Conservation (phyloP, 2,329 filamentous ascomycete species). For the Claviceps pusilla region DNA sequence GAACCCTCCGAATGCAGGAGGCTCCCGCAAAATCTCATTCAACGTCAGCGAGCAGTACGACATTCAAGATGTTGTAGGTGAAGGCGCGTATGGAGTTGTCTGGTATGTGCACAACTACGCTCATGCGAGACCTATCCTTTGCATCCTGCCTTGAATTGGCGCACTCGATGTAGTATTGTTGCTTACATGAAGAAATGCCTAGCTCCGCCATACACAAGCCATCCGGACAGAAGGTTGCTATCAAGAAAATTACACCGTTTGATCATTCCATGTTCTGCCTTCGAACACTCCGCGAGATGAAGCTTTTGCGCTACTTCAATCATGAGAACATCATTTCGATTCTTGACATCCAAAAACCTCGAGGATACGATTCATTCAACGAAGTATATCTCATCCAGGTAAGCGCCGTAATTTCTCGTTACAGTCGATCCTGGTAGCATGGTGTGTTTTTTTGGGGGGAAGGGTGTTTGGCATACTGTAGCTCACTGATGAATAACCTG, state of each 20-base stretch:
- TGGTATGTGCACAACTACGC: conserved; percentile 43
- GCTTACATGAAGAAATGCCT: neutral
- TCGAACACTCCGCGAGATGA: conserved; percentile 95
- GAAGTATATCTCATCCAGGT: conserved; percentile 99
- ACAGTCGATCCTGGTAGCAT: neutral
- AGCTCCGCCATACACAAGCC: conserved; percentile 97
- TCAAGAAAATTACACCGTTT: conserved; percentile 99
- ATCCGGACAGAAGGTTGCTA: conserved; percentile 93
- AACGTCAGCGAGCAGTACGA: conserved; percentile 99
- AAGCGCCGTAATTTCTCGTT: conserved; percentile 15
- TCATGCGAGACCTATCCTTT: neutral
- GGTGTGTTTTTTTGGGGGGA: too few relatives aligned
- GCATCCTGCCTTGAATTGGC: neutral
- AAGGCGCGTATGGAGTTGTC: conserved; percentile 95
- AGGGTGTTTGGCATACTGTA: neutral
- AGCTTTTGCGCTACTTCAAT: conserved; percentile 96
- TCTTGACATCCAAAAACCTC: conserved; percentile 94
- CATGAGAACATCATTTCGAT: conserved; percentile 99
- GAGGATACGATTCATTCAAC: conserved; percentile 89
- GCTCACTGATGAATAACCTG: neutral
- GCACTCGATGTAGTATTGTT: neutral
- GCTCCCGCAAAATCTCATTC: conserved; percentile 92
- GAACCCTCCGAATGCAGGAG: conserved; percentile 40
- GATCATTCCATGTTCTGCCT: conserved; percentile 99
- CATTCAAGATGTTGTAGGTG: conserved; percentile 97